Percentiles rank a stretch among this genome's conserved stretches.
Evolutionary conservation across 768 basidiomycete genomes (phyloP).

Genomic region (Nidularia sp.): DNA sequence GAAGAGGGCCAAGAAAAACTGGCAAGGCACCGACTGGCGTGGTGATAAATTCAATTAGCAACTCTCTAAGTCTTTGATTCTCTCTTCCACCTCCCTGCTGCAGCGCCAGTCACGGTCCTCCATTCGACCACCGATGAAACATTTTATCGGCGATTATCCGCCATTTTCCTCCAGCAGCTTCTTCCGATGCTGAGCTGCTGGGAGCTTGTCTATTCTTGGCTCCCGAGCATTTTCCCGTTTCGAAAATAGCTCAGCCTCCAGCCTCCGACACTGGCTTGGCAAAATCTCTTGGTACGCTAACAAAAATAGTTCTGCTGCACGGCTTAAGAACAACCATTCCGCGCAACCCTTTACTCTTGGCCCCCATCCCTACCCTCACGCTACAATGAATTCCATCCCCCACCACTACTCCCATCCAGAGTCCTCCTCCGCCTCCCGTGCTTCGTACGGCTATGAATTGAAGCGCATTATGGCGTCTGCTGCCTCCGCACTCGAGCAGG

Average conservation of each 20-base stretch:
- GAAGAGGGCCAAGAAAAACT: conserved; percentile 7
- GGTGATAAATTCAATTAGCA: too few relatives aligned
- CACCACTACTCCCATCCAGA: conserved; percentile 22
- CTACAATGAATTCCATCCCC: conserved; percentile 30
- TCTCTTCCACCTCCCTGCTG: too few relatives aligned
- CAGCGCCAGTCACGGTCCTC: too few relatives aligned
- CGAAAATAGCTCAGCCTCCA: conserved; percentile 35
- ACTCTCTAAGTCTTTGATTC: too few relatives aligned
- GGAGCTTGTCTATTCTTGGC: conserved; percentile 19
- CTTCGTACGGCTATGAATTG: conserved; percentile 22
- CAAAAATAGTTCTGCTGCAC: conserved; percentile 41
- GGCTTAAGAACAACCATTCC: conserved; percentile 41
- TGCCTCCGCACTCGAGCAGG: conserved; percentile 38
- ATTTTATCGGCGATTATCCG: too few relatives aligned
- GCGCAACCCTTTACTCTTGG: conserved; percentile 33
- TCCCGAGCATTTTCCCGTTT: conserved; percentile 25
- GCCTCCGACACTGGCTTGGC: conserved; percentile 32
- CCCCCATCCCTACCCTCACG: conserved; percentile 24
- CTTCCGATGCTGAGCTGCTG: neutral
- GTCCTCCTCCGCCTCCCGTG: conserved; percentile 18
- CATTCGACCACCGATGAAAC: too few relatives aligned
- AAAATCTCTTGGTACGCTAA: conserved; percentile 38
- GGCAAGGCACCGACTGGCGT: neutral
- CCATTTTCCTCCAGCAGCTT: too few relatives aligned
- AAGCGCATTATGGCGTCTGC: conserved; percentile 33